Base-by-base conservation (phyloP, 1,139 yeast species). In the Candida glucosophila region DNA sequence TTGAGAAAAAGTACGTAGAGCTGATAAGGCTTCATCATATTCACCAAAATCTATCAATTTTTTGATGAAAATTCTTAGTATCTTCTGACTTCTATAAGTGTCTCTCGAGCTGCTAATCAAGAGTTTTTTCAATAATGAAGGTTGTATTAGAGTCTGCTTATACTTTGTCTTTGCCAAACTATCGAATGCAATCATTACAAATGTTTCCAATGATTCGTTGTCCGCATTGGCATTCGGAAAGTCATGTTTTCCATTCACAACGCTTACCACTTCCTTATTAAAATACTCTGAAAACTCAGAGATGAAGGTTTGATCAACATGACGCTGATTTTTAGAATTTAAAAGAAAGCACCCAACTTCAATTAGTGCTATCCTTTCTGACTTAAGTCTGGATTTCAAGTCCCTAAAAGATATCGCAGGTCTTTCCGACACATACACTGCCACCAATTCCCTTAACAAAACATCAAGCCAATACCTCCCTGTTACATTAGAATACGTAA, bases 1-100 rank as follows among this genome's bases (percentile, higher is more conserved):
- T 18, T 41, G 41, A 5, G 48, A 39, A 30, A 52, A 61, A 1
- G 69, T 61, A 17, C 52, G 54, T 30, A 63, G 56, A 1, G 64
- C 68, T 5, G 64, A 65, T 29, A 56, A 47, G 0, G 70, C 70
- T 36, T 64, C 70, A 33, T 64, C 70, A 30, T 46, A 56, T 35
- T 63, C 67, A 10, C 47, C 40, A 27, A 54, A 42, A 19, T 57
- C 61, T 14, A 63, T 40, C 28, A 63, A 47, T 1, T 55, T 44
- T 29, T 52, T 47, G 19, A 64, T 54, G 24, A 57, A 49, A 29
- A 50, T 52, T 9, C 52, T 41, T 17, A 61, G 44, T 9, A 63
- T 52, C 2, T 44, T 35, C 30, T 52, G 54, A 35, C 63, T 57
- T 31, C 62, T 70, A 34, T 55, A 64, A 1, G 68, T 55, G 27